phyloP scores from a whole-genome alignment of 1,284 basidiomycete species.

The Ustilago shanxiensis region DNA sequence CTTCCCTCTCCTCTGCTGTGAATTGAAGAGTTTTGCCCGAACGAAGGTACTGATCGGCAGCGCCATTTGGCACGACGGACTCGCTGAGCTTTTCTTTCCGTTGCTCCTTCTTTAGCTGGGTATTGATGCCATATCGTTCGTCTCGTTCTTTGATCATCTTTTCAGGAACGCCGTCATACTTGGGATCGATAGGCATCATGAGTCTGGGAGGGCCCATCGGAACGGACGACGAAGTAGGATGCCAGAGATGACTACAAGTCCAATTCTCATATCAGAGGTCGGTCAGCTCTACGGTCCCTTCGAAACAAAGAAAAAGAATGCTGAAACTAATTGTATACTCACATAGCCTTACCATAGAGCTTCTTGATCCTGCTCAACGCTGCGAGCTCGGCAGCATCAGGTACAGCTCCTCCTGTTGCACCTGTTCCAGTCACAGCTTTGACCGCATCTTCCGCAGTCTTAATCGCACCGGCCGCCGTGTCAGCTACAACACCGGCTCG shows the following conservation, averaged over 20 bases:
- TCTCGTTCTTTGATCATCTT: slow-evolving; percentile 25
- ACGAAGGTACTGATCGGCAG: slow-evolving; percentile 35
- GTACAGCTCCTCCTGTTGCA: slow-evolving; percentile 35
- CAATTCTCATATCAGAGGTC: neutral
- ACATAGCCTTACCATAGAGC: slow-evolving; percentile 44
- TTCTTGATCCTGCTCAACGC: slow-evolving; percentile 28
- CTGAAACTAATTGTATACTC: slow-evolving; percentile 4
- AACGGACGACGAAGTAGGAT: slow-evolving; percentile 20
- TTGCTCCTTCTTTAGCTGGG: slow-evolving; percentile 30
- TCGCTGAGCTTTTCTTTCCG: slow-evolving; percentile 25
- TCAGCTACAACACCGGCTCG: slow-evolving; percentile 19
- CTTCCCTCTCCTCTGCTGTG: slow-evolving; percentile 13
- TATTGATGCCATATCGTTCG: slow-evolving; percentile 31
- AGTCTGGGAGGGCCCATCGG: slow-evolving; percentile 39
- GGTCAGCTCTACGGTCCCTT: too few relatives aligned
- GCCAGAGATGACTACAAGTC: slow-evolving; percentile 25
- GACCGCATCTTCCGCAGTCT: slow-evolving; percentile 26
- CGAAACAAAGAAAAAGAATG: neutral
- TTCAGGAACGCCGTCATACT: slow-evolving; percentile 19
- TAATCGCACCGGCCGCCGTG: slow-evolving; percentile 16
- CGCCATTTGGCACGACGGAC: slow-evolving; percentile 20
- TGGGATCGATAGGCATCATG: slow-evolving; percentile 47
- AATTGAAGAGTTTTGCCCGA: slow-evolving; percentile 36
- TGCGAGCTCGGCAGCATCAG: slow-evolving; percentile 40
- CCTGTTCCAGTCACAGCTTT: slow-evolving; percentile 6